Base-by-base conservation (phyloP, 768 basidiomycete genomes). In the Tulasnella sp. region DNA sequence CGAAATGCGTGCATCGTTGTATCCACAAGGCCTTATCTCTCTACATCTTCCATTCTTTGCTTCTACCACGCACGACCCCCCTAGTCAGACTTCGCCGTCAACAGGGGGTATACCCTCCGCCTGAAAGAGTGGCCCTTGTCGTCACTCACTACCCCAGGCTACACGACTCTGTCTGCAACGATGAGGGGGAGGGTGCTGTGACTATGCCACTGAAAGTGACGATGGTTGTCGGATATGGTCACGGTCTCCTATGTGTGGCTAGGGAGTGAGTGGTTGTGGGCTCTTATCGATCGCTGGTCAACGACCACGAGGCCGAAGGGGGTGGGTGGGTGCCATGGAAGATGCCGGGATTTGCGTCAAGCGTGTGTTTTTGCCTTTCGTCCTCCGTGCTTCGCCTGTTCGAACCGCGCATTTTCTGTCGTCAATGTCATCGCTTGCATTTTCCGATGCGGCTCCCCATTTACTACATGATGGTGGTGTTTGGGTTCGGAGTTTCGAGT, bases 351-450 rank as follows among this genome's bases (percentile, higher is more conserved):
- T 36, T 68, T 27, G 34, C 62, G 62, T 68, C 31, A 36, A 68
- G 62, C 62, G 62, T 68, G 62, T 36, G 62, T 68, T 68, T 62
- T 68, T 68, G 62, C 62, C 62, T 68, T 68, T 68, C 62, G 62
- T 68, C 62, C 34, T 68, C 62, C 62, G 62, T 36, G 27, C 62
- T 36, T 68, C 62, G 62, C 62, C 62, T 68, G 31, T 7, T 68
- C 62, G 62, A 48, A 5, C 52, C 24, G 52, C 44, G 19, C n/a
- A n/a, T n/a, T n/a, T 52, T 52, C 62, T 36, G 62, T 68, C 62
- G 62, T 34, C 62, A 68, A 27, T 34, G 62, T 68, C 62, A 68
- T 68, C 62, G 62, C 62, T 34, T 31, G 31, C 31, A 9, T 27
- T 68, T 27, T 68, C 8, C 62, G 27, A 18, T 27, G 34, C 31